Evolutionary conservation across 1,284 basidiomycete genomes (phyloP).

Genomic region (Baeospora myosura): DNA sequence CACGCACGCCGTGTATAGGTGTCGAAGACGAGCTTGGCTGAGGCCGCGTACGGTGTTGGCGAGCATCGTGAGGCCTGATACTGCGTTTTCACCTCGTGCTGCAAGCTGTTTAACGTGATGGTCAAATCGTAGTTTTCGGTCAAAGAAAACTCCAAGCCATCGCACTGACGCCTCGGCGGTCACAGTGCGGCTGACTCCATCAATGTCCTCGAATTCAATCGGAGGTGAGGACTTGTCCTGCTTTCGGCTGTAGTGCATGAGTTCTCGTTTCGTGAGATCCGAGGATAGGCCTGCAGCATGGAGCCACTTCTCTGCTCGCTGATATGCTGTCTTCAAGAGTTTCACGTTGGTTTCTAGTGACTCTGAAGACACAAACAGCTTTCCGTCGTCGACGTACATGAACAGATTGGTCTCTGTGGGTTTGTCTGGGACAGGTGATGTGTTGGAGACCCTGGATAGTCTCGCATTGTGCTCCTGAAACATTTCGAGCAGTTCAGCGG

Average conservation of each 20-base stretch:
- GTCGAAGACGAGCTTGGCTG: constrained; percentile 17
- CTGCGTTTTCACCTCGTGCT: constrained; percentile 16
- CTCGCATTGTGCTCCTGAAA: constrained; percentile 5
- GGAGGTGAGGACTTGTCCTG: constrained; percentile 4
- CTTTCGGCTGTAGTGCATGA: constrained; percentile 18
- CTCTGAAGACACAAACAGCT: constrained; percentile 12
- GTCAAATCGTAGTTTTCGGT: constrained; percentile 17
- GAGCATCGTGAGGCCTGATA: constrained; percentile 23
- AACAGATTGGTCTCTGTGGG: constrained; percentile 4
- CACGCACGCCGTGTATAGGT: constrained; percentile 22
- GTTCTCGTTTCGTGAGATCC: constrained; percentile 18
- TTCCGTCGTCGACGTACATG: constrained; percentile 17
- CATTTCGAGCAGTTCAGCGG: constrained; percentile 14
- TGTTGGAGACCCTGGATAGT: not conserved
- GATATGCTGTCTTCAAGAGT: constrained; percentile 12
- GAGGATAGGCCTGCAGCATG: constrained; percentile 12
- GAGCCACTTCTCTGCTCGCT: constrained; percentile 6
- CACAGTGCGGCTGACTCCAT: constrained; percentile 10
- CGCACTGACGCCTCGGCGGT: constrained; percentile 10
- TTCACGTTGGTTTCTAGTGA: constrained; percentile 13
- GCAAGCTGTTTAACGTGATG: constrained; percentile 20
- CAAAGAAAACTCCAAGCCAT: constrained; percentile 26
- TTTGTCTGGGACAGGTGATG: not conserved
- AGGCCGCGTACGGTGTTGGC: constrained; percentile 30
- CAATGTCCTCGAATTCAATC: constrained; percentile 9